Evolutionary conservation across 106 monocot species (phyloP), one percentile per base, ranked within the genome.

Genomic region (Amphibolis antarctica): DNA sequence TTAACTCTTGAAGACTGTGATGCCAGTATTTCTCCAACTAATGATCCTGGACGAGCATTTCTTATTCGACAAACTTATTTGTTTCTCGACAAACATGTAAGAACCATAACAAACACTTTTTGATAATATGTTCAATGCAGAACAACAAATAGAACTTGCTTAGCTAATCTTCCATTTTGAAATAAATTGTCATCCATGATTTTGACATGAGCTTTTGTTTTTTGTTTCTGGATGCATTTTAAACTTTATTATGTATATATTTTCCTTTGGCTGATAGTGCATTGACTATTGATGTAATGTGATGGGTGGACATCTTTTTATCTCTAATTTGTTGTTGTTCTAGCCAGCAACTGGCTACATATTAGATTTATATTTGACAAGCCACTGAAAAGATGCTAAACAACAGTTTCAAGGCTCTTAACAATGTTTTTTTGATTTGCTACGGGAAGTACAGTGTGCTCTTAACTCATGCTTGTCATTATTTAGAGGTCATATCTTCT

Each of bases 51-150:
- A 43, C 80, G 75, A 36, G 63, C 68, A 65, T 75, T 86, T 21
- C 90, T 87, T 59, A 55, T 77, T 69, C 78, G 75, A 56, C 84
- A 98, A 67, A 69, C 91, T 21, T 98, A 80, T 80, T 29, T 52
- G 28, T 98, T 98, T 77, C 78, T 98, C 17, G 84, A 98, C 56
- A 62, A 73, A 55, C 78, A 76, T 77, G 96, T 98, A 74, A 98
- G 83, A 82, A 67, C 26, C 56, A 20, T 0, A 66, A 68, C 19
- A 64, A 1, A 18, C 19, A 5, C 24, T 13, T 24, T 27, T 56
- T 26, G 28, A 28, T 56, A 25, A 3, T 56, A 25, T 26, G 56
- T 24, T 36, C 2, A 36, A 36, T 7, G 7, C 7, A 36, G 36
- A 36, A 36, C 7, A 7, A 4, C 36, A 4, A 36, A 36, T 2